phyloP scores from a whole-genome alignment of 2,329 filamentous ascomycete genomes.

The Alternaria gaisen region DNA sequence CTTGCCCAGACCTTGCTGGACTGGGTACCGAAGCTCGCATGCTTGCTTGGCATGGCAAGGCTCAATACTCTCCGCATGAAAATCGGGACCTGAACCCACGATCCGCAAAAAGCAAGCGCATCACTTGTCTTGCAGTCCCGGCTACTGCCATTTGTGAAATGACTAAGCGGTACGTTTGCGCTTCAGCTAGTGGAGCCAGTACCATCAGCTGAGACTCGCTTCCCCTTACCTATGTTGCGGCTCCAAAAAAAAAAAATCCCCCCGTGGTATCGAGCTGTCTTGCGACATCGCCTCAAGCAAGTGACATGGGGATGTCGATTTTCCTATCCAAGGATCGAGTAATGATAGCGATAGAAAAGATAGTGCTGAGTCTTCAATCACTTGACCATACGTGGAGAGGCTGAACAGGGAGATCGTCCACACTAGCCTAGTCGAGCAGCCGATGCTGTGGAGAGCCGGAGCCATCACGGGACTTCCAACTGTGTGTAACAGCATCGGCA shows the following conservation, averaged over 20 bases:
- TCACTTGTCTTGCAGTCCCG: background rate
- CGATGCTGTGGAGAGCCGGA: background rate
- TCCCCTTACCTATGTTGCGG: background rate
- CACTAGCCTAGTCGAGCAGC: background rate
- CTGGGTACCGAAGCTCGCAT: conserved; percentile 1
- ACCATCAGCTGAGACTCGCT: background rate
- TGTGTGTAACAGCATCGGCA: background rate
- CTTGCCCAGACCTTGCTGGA: conserved; percentile 3
- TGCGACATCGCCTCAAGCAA: background rate
- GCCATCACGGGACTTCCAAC: background rate
- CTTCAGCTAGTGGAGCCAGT: background rate
- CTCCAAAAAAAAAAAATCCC: too few species aligned
- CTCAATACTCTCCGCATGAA: conserved; percentile 8
- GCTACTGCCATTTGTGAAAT: background rate
- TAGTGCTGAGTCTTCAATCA: background rate
- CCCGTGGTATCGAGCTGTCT: background rate
- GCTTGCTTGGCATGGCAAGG: conserved; percentile 9
- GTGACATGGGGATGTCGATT: background rate
- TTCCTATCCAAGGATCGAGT: background rate
- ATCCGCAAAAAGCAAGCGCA: background rate
- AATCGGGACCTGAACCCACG: conserved; percentile 1
- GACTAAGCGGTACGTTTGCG: background rate
- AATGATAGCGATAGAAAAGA: background rate
- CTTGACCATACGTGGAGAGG: background rate
- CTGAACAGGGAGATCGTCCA: background rate